Base-by-base conservation (phyloP, 441 rosid genomes). In the Melianthus villosus region DNA sequence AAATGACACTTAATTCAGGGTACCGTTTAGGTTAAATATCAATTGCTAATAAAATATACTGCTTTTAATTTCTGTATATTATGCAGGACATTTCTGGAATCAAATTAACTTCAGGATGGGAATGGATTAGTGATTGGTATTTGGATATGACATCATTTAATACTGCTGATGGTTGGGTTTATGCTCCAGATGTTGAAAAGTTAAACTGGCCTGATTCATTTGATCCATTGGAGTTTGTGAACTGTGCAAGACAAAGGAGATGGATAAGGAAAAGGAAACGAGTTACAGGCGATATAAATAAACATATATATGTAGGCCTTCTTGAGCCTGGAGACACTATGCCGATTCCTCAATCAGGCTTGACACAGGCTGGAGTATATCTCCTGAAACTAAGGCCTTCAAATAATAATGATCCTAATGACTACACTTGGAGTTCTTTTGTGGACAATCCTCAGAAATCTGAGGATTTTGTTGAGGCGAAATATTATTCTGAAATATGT, bases 401-500 rank as follows among this genome's bases (percentile, higher is more conserved):
- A 44, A 46, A 50, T 39, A 35, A 46, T 50, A 57, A 42, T 58
- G 49, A 48, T 51, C 51, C 66, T 40, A 67, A 49, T 58, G 81
- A 74, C 38, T 85, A 67, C 66, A 67, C 81, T 56, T 91, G 99
- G 99, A 91, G 94, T 75, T 66, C 71, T 42, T 75, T 77, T 29
- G 89, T 69, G 44, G 65, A 71, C 47, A 64, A 38, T 59, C 51
- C 54, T 50, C 60, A 38, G 46, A 61, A 38, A 47, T 22, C 51
- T 15, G 72, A 54, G 35, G 54, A 29, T 57, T 34, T 47, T 55
- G 46, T 57, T 31, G 56, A 63, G 51, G 41, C 44, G 13, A 42
- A 55, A 36, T 60, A 53, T 49, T 50, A 38, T 56, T 48, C 81
- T 53, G 94, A 69, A 58, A 59, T 91, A 47, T 63, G 73, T 64